Base-by-base conservation (phyloP, 139 green algal genomes). In the Chlorella sp. region DNA sequence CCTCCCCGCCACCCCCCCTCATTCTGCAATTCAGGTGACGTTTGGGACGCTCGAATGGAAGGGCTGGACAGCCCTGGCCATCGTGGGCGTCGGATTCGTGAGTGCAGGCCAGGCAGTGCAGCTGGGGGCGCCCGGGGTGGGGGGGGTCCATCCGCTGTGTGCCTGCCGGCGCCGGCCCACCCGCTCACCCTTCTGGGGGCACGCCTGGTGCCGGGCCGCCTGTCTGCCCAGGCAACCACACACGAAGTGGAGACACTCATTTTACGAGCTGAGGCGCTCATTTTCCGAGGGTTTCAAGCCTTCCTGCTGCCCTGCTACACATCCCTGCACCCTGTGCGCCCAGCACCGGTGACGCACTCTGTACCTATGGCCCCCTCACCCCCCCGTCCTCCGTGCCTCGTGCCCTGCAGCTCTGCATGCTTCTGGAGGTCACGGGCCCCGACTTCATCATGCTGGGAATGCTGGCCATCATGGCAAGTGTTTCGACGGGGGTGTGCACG, bases 391-490 rank as follows among this genome's bases (percentile, higher is more conserved):
- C 66, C 26, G 9, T 73, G 24, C 24, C 66, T 30, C 66, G 2
- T 30, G 3, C 11, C 66, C 66, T 73, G 66, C 66, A 73, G 66
- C 9, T 57, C 48, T 64, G 40, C 40, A 83, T 83, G 78, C 78
- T 83, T 3, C 1, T 64, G 40, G 78, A 83, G 78, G 7, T 83
- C 0, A 83, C 78, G 22, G 36, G 39, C 0, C 78, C 78, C 7
- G 78, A 83, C 40, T 83, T 83, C 40, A 83, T 64, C 18, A 83
- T 83, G 78, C 40, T 83, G 39, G 78, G 39, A 7, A 73, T 73
- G 66, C 66, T 73, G 66, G 66, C 66, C 66, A 73, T 73, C 66
- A 57, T 57, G 48, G 48, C 48, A 57, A 57, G 48, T 57, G 48
- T 5, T 57, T 78, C 1, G 22, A 4, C 1, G 68, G 24, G 68